phyloP scores from a whole-genome alignment of 495 filamentous ascomycete species.

The Xylaria bambusicola region DNA sequence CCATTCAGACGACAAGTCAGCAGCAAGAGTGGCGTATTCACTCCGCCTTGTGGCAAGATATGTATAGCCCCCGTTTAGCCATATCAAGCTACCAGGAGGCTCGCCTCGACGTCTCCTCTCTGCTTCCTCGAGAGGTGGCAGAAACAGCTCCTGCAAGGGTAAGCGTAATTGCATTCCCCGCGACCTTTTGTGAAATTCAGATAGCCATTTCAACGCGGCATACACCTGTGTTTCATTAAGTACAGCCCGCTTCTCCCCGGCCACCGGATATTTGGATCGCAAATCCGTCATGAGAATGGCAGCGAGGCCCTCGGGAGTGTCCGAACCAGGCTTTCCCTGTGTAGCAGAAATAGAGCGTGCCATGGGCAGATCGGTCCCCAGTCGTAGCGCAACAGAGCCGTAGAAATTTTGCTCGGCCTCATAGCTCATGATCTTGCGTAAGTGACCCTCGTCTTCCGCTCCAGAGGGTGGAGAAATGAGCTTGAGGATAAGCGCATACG shows the following conservation, averaged over 20 bases:
- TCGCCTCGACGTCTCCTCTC: constrained; percentile 15
- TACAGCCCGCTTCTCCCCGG: constrained; percentile 28
- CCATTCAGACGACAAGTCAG: constrained; percentile 36
- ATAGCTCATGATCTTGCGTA: constrained; percentile 52
- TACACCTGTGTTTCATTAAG: constrained; percentile 28
- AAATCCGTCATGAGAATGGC: constrained; percentile 33
- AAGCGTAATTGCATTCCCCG: constrained; percentile 23
- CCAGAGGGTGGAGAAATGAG: constrained; percentile 34
- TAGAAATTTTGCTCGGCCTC: constrained; percentile 52
- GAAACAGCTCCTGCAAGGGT: constrained; percentile 23
- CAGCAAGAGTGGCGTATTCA: constrained; percentile 36
- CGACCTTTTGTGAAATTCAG: constrained; percentile 44
- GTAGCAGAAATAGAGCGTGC: constrained; percentile 35
- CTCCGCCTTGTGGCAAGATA: constrained; percentile 46
- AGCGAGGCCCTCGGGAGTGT: constrained; percentile 37
- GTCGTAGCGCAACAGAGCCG: constrained; percentile 31
- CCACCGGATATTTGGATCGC: constrained; percentile 26
- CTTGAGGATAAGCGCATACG: constrained; percentile 42
- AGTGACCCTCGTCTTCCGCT: constrained; percentile 40
- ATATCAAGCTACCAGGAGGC: constrained; percentile 31
- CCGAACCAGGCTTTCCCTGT: constrained; percentile 26
- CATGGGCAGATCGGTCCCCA: constrained; percentile 31
- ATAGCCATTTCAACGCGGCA: constrained; percentile 42
- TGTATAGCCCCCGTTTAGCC: constrained; percentile 50
- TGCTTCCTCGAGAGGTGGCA: constrained; percentile 40